phyloP scores from a whole-genome alignment of 345 rosid genomes.

The Gossypium anomalum region DNA sequence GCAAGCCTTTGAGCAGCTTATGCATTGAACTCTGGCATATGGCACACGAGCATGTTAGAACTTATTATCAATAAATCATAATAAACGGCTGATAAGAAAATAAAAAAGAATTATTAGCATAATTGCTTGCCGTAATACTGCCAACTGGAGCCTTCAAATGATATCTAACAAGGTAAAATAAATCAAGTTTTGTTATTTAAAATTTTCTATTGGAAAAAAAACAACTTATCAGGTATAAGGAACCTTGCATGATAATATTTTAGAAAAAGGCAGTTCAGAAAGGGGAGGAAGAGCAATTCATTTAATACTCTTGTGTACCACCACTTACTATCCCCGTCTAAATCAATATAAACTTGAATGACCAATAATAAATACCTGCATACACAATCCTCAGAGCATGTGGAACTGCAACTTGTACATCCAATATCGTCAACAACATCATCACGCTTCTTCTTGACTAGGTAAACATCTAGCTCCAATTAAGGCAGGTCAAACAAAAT shows the following conservation, averaged over 20 bases:
- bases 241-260: neutral
- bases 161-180: neutral
- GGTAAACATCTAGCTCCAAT: slow-evolving; percentile 66
- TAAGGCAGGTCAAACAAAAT: slow-evolving; percentile 32
- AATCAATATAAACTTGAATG: neutral
- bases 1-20: slow-evolving; percentile 91
- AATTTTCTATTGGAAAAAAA: neutral
- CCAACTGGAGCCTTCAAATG: neutral
- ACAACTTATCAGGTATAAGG: neutral
- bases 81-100: neutral
- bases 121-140: neutral
- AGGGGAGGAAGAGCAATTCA: neutral
- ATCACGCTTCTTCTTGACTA: slow-evolving; percentile 80
- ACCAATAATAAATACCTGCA: slow-evolving; percentile 56
- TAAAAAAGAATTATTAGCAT: neutral
- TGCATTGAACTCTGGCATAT: slow-evolving; percentile 65
- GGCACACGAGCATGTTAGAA: slow-evolving; percentile 9
- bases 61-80: neutral
- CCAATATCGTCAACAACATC: slow-evolving; percentile 65
- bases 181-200: neutral
- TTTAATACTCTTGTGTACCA: neutral
- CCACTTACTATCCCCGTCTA: neutral
- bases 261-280: neutral
- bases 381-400: slow-evolving; percentile 72
- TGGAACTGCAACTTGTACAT: slow-evolving; percentile 72